phyloP scores from a whole-genome alignment of 495 filamentous ascomycete species.

The Neurospora hispaniola region DNA sequence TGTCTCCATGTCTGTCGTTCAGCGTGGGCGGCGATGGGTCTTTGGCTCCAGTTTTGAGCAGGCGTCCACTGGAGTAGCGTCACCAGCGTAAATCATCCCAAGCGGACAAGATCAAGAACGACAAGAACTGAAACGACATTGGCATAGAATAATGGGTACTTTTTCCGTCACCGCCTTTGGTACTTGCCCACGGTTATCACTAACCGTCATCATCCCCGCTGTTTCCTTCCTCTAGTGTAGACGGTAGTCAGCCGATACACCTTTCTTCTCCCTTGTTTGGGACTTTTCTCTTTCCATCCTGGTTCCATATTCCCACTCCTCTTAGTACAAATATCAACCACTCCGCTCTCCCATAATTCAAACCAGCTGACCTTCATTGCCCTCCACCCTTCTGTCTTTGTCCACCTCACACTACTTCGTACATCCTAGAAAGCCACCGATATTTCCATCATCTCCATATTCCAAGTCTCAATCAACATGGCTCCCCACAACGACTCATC shows the following conservation, averaged over 20 bases:
- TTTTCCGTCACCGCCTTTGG: slow-evolving; percentile 9
- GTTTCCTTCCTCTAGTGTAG: slow-evolving; percentile 5
- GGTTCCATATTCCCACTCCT: neutral
- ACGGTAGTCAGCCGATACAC: neutral
- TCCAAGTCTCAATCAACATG: slow-evolving; percentile 19
- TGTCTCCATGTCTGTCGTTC: slow-evolving; percentile 9
- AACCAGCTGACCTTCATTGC: neutral
- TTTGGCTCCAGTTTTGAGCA: slow-evolving; percentile 6
- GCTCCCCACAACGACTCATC: slow-evolving; percentile 44
- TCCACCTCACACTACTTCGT: neutral
- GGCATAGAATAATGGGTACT: slow-evolving; percentile 5
- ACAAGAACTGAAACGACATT: slow-evolving; percentile 6
- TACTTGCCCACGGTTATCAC: slow-evolving; percentile 10
- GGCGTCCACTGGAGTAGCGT: slow-evolving; percentile 11
- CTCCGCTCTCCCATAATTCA: slow-evolving; percentile 4
- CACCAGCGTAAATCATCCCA: slow-evolving; percentile 9
- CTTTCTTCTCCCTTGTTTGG: neutral
- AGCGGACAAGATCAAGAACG: neutral
- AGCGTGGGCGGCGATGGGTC: slow-evolving; percentile 13
- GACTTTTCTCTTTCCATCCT: neutral
- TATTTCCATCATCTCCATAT: neutral
- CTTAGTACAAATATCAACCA: slow-evolving; percentile 24
- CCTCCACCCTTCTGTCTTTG: neutral
- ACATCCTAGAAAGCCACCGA: neutral
- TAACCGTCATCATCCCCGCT: slow-evolving; percentile 9